Base-by-base conservation (phyloP, 257 asterid genomes). In the Echium plantagineum region DNA sequence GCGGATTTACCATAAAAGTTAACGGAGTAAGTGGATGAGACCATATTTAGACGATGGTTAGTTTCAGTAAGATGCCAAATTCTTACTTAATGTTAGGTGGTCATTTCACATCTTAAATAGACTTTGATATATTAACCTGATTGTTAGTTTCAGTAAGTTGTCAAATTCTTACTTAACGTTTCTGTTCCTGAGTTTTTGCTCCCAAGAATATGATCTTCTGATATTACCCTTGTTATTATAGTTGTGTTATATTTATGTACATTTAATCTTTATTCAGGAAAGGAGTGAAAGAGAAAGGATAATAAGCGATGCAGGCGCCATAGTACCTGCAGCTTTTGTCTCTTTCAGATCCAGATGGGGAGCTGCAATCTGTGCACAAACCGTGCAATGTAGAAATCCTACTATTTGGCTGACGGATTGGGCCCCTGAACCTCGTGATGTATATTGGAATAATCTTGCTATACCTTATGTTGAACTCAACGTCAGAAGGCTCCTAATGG, bases 401-500 rank as follows among this genome's bases (percentile, higher is more conserved):
- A 81, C 85, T 15, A 20, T 74, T 46, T 90, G 97, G 97, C 75
- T 84, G 47, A 90, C 96, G 3, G 88, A 86, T 52, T 86, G 97
- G 97, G 97, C 97, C 28, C 94, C 97, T 10, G 97, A 86, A 63
- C 97, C 96, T 17, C 81, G 90, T 49, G 96, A 90, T 62, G 85
- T 90, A 53, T 84, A 73, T 68, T 90, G 97, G 97, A 78, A 81
- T 63, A 86, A 86, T 71, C 90, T 90, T 56, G 85, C 93, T 18
- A 86, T 86, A 69, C 90, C 93, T 22, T 78, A 70, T 49, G 84
- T 83, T 52, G 75, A 71, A 65, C 95, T 86, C 58, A 58, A 72
- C 19, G 63, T 80, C 32, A 79, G 84, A 63, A 81, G 71, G 67
- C 71, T 90, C 56, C 61, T 84, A 53, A 69, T 78, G 69, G 73